A percentile compares a stretch with the other conserved stretches of the same genome.
phyloP scores from a whole-genome alignment of 2,329 filamentous ascomycete genomes.

The Fusarium beomiforme region DNA sequence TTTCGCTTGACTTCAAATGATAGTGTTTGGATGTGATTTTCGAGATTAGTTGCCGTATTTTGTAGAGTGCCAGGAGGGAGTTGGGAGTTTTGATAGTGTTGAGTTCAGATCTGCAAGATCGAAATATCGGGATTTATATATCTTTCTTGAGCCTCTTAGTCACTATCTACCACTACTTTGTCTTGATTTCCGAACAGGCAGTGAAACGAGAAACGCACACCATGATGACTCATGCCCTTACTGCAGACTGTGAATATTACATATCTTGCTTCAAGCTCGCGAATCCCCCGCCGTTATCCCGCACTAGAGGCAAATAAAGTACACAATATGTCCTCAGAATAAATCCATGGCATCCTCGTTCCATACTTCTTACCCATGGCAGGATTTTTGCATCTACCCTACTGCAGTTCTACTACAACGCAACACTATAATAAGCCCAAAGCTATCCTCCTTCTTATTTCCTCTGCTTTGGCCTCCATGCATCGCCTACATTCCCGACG shows the following conservation, averaged over 20 bases:
- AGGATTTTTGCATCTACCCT: too few species aligned
- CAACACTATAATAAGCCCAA: background rate
- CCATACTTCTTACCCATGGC: too few species aligned
- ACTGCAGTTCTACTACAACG: fast-evolving
- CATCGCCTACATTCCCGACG: background rate
- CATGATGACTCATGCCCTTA: too few species aligned
- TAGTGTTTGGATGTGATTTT: background rate
- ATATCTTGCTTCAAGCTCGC: too few species aligned
- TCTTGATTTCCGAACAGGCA: background rate
- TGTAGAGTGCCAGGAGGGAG: background rate
- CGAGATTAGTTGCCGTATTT: background rate
- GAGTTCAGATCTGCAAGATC: background rate
- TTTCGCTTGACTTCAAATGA: background rate
- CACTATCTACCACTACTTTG: background rate
- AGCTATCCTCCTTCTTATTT: background rate
- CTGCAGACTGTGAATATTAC: too few species aligned
- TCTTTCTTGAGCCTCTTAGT: background rate
- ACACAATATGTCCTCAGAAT: too few species aligned
- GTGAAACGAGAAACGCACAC: too few species aligned
- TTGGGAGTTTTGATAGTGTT: background rate
- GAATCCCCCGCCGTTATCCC: too few species aligned
- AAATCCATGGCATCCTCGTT: too few species aligned
- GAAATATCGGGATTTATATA: background rate
- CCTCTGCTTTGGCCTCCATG: background rate
- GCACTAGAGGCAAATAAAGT: too few species aligned